Conservation (phyloP, 2,329 filamentous ascomycete species). For the Periconia digitata region DNA sequence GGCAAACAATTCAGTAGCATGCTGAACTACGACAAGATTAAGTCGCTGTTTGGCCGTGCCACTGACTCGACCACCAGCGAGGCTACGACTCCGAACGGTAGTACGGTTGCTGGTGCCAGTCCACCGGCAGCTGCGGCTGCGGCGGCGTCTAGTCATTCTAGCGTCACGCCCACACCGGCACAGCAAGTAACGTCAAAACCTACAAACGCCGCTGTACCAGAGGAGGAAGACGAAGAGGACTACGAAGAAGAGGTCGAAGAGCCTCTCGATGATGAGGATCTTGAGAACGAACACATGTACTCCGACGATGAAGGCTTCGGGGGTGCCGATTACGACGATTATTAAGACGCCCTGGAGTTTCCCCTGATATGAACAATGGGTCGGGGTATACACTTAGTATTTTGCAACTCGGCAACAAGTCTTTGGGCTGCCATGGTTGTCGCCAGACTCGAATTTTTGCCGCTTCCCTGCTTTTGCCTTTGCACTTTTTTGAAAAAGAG, state of each 20-base stretch:
- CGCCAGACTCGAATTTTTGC: too few relatives aligned
- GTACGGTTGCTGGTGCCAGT: slow-evolving; percentile 21
- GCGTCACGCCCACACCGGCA: slow-evolving; percentile 10
- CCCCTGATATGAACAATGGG: neutral
- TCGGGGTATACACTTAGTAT: too few relatives aligned
- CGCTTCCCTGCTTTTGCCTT: too few relatives aligned
- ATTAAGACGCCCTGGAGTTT: slow-evolving; percentile 1
- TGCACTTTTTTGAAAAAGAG: neutral
- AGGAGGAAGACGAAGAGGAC: slow-evolving; percentile 31
- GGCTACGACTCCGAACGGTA: slow-evolving; percentile 17
- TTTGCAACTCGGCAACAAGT: too few relatives aligned
- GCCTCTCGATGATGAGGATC: slow-evolving; percentile 45
- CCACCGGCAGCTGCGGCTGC: slow-evolving; percentile 9
- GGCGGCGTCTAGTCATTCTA: slow-evolving; percentile 4
- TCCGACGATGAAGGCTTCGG: slow-evolving; percentile 47
- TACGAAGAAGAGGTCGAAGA: slow-evolving; percentile 41
- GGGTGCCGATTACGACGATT: slow-evolving; percentile 41
- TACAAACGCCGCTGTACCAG: slow-evolving; percentile 29
- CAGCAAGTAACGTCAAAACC: neutral
- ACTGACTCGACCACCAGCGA: neutral
- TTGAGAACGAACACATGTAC: slow-evolving; percentile 42
- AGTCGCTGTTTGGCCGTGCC: slow-evolving; percentile 40
- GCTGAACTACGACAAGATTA: slow-evolving; percentile 51
- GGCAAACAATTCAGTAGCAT: slow-evolving; percentile 46
- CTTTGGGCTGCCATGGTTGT: too few relatives aligned